These are phyloP conservation scores for Oehlia diaphana DNA, from an alignment of 192 early-diverging fungal species.

Conservation along the genomic window DNA sequence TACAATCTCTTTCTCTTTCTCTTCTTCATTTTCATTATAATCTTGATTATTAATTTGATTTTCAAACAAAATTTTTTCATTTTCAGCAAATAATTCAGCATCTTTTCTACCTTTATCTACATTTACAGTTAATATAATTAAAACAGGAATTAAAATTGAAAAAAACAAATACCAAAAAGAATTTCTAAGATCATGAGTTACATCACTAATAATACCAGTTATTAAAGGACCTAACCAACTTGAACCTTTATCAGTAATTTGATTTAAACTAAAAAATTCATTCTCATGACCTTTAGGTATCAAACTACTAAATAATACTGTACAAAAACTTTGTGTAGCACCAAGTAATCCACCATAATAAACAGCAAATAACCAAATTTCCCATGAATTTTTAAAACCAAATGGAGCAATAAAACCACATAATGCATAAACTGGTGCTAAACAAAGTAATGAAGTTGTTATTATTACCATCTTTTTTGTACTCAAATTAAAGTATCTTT, in stretches of 20 bases:
- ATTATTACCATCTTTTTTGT: constrained; percentile 57
- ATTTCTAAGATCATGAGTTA: constrained; percentile 53
- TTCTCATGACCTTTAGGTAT: constrained; percentile 65
- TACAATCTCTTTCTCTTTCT: no score
- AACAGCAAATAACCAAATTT: constrained; percentile 60
- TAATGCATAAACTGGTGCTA: constrained; percentile 62
- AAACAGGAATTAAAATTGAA: constrained; percentile 52
- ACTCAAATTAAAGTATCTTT: constrained; percentile 48
- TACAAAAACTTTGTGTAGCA: constrained; percentile 54
- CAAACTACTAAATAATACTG: constrained; percentile 64
- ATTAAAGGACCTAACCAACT: constrained; percentile 75
- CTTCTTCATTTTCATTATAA: no score
- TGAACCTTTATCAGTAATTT: constrained; percentile 69
- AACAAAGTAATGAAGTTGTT: constrained; percentile 43
- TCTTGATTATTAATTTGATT: no score
- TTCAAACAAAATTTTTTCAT: neutral
- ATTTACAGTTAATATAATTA: constrained; percentile 56
- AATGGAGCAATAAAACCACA: constrained; percentile 58
- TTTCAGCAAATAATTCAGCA: constrained; percentile 39
- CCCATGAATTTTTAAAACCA: constrained; percentile 54
- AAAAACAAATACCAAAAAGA: constrained; percentile 55
- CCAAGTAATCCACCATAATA: constrained; percentile 67
- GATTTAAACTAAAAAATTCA: constrained; percentile 71
- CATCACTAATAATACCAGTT: constrained; percentile 60
- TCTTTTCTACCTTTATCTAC: constrained; percentile 57